These are phyloP conservation scores for Uronychia setigera DNA, from an alignment of 73 alveolate species.

Conservation along the genomic window DNA sequence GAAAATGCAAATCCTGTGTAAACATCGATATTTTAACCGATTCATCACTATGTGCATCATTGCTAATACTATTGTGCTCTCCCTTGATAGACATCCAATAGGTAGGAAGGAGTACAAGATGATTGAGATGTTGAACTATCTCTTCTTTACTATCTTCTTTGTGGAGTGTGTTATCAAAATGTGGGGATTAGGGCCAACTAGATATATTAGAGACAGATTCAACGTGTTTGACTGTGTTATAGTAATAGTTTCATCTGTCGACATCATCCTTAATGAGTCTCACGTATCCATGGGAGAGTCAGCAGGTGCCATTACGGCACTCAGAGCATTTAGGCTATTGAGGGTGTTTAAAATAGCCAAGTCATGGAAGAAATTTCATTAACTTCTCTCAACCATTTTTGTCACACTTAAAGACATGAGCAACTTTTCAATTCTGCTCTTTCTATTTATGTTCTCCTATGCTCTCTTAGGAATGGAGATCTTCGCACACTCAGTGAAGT, in stretches of 20 bases:
- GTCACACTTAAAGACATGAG: conserved; percentile 41
- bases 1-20: conserved; percentile 1
- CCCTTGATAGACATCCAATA: conserved; percentile 49
- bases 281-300: neutral
- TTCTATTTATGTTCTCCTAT: conserved; percentile 48
- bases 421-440: conserved; percentile 28
- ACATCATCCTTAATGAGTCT: neutral
- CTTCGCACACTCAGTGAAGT: conserved; percentile 36
- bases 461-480: conserved; percentile 53
- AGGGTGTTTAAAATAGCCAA: conserved; percentile 55
- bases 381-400: conserved; percentile 28
- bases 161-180: conserved; percentile 50
- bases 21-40: neutral
- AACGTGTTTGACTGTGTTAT: conserved; percentile 41
- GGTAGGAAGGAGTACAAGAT: conserved; percentile 3
- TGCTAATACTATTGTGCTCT: conserved; percentile 50
- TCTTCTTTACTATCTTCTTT: conserved; percentile 38
- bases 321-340: conserved; percentile 28
- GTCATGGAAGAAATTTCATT: conserved; percentile 32
- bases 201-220: conserved; percentile 50
- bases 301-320: conserved; percentile 40
- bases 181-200: conserved; percentile 39
- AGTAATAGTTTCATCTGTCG: neutral
- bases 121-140: conserved; percentile 18
- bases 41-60: conserved; percentile 31